Conservation (phyloP, 140 eudicot species). For the Bidens hawaiensis region DNA sequence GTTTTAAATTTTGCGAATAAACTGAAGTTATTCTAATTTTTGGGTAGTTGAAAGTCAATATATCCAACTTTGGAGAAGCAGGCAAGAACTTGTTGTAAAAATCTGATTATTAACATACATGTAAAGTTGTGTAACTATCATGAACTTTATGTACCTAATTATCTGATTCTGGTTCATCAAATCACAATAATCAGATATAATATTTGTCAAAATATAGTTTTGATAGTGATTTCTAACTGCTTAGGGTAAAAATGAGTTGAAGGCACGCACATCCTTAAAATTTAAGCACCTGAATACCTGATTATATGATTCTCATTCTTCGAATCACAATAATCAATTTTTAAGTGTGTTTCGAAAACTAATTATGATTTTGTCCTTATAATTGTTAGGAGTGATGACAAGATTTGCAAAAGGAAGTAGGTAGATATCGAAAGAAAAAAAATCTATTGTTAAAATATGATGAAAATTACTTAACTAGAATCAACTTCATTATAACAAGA, state of each 20-base stretch:
- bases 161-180: background rate
- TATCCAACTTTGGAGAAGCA: background rate
- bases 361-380: background rate
- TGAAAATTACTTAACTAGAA: background rate
- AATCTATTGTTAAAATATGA: background rate
- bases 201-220: background rate
- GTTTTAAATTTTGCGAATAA: background rate
- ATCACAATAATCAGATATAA: background rate
- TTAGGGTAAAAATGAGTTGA: background rate
- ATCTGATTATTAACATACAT: background rate
- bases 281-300: background rate
- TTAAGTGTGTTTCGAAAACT: background rate
- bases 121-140: background rate
- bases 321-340: background rate
- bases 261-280: background rate
- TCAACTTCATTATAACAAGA: conserved; percentile 1
- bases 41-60: background rate
- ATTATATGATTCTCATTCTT: background rate
- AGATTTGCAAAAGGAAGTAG: background rate
- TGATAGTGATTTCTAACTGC: background rate
- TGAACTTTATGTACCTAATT: background rate
- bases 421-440: background rate
- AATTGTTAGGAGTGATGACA: background rate
- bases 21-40: background rate
- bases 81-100: background rate